These are phyloP conservation scores for Fusarium sterilihyphosum DNA, from an alignment of 2,329 filamentous ascomycete genomes.

Conservation along the genomic window DNA sequence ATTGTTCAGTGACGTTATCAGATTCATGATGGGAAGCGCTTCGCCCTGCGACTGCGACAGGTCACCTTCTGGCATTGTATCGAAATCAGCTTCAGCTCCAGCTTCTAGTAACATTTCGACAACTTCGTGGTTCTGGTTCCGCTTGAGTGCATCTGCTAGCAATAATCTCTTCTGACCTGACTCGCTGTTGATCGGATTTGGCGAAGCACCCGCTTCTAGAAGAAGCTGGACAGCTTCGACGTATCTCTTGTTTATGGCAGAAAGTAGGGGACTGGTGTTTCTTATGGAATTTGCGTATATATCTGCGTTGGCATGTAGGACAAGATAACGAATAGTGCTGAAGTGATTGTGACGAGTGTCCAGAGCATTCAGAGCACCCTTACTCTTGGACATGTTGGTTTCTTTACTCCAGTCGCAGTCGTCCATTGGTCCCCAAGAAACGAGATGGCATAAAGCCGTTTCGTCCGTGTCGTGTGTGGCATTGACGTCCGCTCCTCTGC, in stretches of 20 bases:
- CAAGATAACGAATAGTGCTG: slow-evolving; percentile 25
- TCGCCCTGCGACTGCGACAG: not conserved
- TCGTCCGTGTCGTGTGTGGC: not conserved
- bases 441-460: slow-evolving; percentile 25
- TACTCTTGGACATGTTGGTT: not conserved
- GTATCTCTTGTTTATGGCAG: slow-evolving; percentile 11
- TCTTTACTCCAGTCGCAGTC: slow-evolving; percentile 8
- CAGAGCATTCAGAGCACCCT: slow-evolving; percentile 7
- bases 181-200: slow-evolving; percentile 11
- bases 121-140: slow-evolving; percentile 2
- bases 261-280: slow-evolving; percentile 1
- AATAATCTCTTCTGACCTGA: slow-evolving; percentile 18
- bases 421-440: slow-evolving; percentile 6
- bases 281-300: slow-evolving; percentile 7
- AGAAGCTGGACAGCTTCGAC: slow-evolving; percentile 23
- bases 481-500: slow-evolving; percentile 17
- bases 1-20: slow-evolving; percentile 15
- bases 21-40: slow-evolving; percentile 27
- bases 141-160: slow-evolving; percentile 14
- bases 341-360: slow-evolving; percentile 12
- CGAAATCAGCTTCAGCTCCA: slow-evolving; percentile 29
- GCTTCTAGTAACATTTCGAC: slow-evolving; percentile 12
- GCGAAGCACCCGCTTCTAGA: slow-evolving; percentile 27
- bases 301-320: slow-evolving; percentile 17
- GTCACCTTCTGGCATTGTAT: not conserved